Percentiles rank a stretch among this genome's conserved stretches.
Conservation (phyloP, 495 filamentous ascomycete genomes). For the Neurospora tetrasperma region DNA sequence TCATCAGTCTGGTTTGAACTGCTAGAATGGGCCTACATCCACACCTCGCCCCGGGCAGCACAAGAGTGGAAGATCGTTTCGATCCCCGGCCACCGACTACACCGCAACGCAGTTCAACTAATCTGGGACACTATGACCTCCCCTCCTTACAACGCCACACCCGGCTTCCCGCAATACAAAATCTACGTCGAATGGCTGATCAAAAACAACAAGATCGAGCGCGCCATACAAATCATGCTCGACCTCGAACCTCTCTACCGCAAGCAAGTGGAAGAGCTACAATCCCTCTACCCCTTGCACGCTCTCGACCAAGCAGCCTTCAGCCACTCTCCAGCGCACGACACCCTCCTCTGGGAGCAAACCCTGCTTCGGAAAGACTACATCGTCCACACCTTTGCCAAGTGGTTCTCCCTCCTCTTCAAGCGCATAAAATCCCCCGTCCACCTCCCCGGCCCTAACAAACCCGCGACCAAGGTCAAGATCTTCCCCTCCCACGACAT, state of each 20-base stretch:
- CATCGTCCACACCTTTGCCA: neutral
- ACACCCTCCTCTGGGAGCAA: neutral
- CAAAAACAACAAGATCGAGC: constrained; percentile 5
- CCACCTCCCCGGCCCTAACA: neutral
- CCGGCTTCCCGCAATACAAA: constrained; percentile 22
- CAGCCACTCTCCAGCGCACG: neutral
- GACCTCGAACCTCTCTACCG: constrained; percentile 17
- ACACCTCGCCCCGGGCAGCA: constrained; percentile 12
- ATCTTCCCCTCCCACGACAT: constrained; percentile 6
- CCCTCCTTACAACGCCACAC: constrained; percentile 17
- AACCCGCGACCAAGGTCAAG: neutral
- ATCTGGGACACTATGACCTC: constrained; percentile 28
- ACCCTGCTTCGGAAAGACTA: neutral
- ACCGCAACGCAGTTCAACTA: constrained; percentile 12
- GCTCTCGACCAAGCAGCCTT: neutral
- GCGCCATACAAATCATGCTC: constrained; percentile 17
- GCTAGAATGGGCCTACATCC: constrained; percentile 28
- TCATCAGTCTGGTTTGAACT: constrained; percentile 22
- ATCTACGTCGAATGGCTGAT: constrained; percentile 23
- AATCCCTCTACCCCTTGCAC: constrained; percentile 24
- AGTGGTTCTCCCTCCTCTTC: constrained; percentile 16
- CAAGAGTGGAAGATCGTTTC: constrained; percentile 19
- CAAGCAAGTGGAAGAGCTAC: constrained; percentile 16
- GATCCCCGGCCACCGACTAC: constrained; percentile 12
- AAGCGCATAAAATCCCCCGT: neutral